These are phyloP conservation scores for Arthrinium phaeospermum DNA, from an alignment of 2,329 filamentous ascomycete genomes.

Conservation along the genomic window DNA sequence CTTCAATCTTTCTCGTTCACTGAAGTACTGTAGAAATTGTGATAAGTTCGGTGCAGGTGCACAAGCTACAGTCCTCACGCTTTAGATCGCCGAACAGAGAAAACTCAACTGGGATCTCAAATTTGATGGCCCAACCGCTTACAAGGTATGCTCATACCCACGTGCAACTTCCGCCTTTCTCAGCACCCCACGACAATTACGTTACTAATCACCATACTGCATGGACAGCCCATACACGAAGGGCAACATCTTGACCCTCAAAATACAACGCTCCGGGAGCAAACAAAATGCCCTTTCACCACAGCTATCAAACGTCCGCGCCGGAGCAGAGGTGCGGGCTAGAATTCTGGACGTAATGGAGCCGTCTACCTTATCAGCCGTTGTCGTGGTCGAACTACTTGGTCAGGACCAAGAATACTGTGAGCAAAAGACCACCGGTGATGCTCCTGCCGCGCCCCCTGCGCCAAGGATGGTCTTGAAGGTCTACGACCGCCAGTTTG, in stretches of 20 bases:
- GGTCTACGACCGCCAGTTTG: neutral
- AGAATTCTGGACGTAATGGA: neutral
- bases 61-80: neutral
- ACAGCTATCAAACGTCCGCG: neutral
- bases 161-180: neutral
- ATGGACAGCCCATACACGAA: neutral
- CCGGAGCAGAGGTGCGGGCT: neutral
- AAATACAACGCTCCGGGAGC: neutral
- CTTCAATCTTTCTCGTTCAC: neutral
- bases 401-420: neutral
- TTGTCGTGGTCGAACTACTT: neutral
- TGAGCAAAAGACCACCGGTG: accelerated
- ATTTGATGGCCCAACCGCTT: neutral
- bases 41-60: neutral
- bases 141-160: neutral
- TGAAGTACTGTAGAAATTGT: neutral
- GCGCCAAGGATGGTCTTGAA: neutral
- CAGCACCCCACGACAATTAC: too few relatives aligned
- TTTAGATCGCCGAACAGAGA: neutral
- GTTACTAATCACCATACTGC: too few relatives aligned
- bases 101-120: neutral
- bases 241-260: neutral
- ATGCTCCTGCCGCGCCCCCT: neutral
- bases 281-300: neutral
- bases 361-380: neutral